Percentiles rank a stretch among this genome's conserved stretches.
Conservation (phyloP, 2,329 filamentous ascomycete species). For the Ophidiomyces ophidiicola region DNA sequence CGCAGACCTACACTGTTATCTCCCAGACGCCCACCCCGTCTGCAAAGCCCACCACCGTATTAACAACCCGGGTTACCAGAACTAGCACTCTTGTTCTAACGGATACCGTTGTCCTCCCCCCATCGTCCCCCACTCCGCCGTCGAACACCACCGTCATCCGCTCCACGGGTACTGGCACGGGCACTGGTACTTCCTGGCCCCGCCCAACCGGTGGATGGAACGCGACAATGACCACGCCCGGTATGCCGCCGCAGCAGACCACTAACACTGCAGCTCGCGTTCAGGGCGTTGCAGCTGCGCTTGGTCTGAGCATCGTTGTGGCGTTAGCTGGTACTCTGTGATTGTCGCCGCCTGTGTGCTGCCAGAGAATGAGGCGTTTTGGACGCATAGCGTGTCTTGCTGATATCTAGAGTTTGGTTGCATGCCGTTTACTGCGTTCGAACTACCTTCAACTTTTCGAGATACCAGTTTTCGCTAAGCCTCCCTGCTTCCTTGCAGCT, state of each 20-base stretch:
- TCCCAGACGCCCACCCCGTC: not conserved
- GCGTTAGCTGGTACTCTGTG: slow-evolving; percentile 3
- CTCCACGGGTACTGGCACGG: not conserved
- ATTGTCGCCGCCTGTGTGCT: not conserved
- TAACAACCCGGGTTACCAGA: not conserved
- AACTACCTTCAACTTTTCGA: too few species aligned
- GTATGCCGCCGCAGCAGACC: slow-evolving; percentile 7
- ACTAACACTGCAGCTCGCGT: not conserved
- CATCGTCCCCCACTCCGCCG: not conserved
- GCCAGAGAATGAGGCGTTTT: not conserved
- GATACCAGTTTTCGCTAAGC: too few species aligned
- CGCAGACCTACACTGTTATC: not conserved
- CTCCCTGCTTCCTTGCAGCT: too few species aligned
- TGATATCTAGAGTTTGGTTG: not conserved
- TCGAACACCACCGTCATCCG: not conserved
- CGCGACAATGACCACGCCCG: slow-evolving; percentile 3
- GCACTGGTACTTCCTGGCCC: slow-evolving; percentile 1
- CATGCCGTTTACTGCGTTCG: too few species aligned
- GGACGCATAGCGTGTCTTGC: not conserved
- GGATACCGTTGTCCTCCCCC: not conserved
- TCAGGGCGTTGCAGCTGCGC: not conserved
- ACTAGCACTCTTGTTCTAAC: not conserved
- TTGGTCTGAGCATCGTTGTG: slow-evolving; percentile 1
- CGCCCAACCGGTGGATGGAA: slow-evolving; percentile 3
- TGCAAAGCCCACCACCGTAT: slow-evolving; percentile 1